Evolutionary conservation across 257 asterid species (phyloP).

Genomic region (Solanum pimpinellifolium): DNA sequence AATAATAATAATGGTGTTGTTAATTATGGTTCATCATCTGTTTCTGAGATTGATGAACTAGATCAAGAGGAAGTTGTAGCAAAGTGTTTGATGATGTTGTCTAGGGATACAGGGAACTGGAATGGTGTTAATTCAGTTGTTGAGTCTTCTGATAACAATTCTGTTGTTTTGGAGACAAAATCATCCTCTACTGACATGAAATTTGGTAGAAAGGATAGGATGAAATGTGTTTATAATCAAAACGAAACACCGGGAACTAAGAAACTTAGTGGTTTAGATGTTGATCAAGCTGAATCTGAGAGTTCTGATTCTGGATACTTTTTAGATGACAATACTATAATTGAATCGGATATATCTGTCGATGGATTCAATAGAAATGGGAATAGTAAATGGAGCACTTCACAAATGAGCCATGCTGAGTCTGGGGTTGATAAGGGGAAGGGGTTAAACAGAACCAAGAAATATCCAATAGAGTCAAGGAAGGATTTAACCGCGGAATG

Average conservation of each 20-base stretch:
- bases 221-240: conserved; percentile 1
- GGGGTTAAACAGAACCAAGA: conserved; percentile 20
- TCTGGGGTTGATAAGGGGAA: conserved; percentile 15
- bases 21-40: conserved; percentile 38
- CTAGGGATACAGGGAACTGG: conserved; percentile 49
- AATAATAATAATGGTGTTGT: conserved; percentile 3
- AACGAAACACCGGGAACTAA: conserved; percentile 9
- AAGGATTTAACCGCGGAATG: conserved; percentile 8
- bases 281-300: conserved; percentile 22
- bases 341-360: conserved; percentile 63
- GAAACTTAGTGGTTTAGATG: conserved; percentile 19
- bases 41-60: conserved; percentile 71
- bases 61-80: conserved; percentile 64
- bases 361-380: conserved; percentile 24
- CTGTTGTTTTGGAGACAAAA: conserved; percentile 70
- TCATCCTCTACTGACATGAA: conserved; percentile 61
- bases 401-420: conserved; percentile 13
- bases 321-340: conserved; percentile 55
- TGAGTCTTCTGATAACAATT: conserved; percentile 78
- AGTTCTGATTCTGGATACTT: conserved; percentile 89
- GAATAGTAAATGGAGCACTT: conserved; percentile 11
- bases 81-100: conserved; percentile 66
- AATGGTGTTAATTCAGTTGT: conserved; percentile 57
- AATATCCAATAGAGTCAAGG: conserved; percentile 15
- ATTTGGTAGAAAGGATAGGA: conserved; percentile 10